These are phyloP conservation scores for Cryphonectria carpinicola DNA, from an alignment of 2,329 filamentous ascomycete genomes.

Conservation along the genomic window DNA sequence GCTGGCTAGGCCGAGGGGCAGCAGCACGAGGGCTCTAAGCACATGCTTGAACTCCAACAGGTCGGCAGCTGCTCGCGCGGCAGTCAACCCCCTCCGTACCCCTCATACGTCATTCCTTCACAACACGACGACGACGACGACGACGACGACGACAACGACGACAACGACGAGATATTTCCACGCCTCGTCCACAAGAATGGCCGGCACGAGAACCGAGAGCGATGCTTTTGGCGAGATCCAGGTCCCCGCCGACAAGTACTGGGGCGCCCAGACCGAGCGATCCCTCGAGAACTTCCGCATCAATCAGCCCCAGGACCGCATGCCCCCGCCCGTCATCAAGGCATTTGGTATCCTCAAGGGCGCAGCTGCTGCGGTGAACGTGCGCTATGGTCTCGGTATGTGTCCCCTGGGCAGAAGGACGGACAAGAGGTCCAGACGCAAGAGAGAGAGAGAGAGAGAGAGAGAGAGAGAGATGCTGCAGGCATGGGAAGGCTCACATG, in stretches of 20 bases:
- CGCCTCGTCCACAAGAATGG: conserved; percentile 53
- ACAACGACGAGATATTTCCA: conserved; percentile 43
- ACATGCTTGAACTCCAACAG: conserved; percentile 26
- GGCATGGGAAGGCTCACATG: conserved; percentile 5
- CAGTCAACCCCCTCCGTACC: conserved; percentile 7
- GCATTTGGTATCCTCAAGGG: conserved; percentile 98
- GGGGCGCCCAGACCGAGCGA: conserved; percentile 96
- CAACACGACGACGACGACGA: conserved; percentile 26
- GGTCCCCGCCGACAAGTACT: conserved; percentile 92
- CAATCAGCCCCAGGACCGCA: conserved; percentile 98
- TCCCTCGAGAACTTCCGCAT: conserved; percentile 98
- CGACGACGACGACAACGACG: conserved; percentile 24
- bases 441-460: too few relatives aligned
- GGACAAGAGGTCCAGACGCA: not conserved
- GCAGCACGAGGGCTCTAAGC: conserved; percentile 27
- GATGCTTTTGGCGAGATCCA: conserved; percentile 98
- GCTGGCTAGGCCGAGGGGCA: conserved; percentile 28
- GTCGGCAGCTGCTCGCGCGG: not conserved
- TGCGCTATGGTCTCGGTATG: conserved; percentile 86
- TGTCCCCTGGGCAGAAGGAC: conserved; percentile 33
- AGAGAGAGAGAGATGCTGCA: not conserved
- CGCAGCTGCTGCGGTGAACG: conserved; percentile 93
- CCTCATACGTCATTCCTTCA: conserved; percentile 11
- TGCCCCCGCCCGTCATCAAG: conserved; percentile 89
- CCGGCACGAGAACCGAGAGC: conserved; percentile 78